A percentile compares a stretch with the other conserved stretches of the same genome.
These are phyloP conservation scores for Saccharomyces kudriavzevii DNA, from an alignment of 805 yeast species.

Conservation along the genomic window DNA sequence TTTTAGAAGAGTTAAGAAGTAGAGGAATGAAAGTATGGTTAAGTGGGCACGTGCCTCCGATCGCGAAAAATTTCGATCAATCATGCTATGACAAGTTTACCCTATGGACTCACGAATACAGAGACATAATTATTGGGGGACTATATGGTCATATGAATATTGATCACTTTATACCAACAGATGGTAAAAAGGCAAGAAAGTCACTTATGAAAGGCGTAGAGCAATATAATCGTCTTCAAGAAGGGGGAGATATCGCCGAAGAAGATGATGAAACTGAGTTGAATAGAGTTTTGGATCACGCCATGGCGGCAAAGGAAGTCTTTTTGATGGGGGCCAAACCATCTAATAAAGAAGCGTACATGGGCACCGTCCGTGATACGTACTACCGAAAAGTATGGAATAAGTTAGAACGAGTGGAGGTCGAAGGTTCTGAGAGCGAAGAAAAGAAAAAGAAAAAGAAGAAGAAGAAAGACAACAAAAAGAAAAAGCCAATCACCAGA, in stretches of 20 bases:
- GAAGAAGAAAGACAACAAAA: constrained; percentile 8
- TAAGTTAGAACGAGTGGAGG: constrained; percentile 11
- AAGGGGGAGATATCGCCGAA: constrained; percentile 20
- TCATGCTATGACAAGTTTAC: constrained; percentile 68
- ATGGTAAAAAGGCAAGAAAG: constrained; percentile 59
- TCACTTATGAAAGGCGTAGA: constrained; percentile 18
- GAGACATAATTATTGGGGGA: constrained; percentile 79
- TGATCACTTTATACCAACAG: constrained; percentile 76
- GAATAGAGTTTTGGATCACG: constrained; percentile 21
- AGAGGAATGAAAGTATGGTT: constrained; percentile 81
- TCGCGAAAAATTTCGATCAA: constrained; percentile 65
- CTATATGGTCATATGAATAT: constrained; percentile 85
- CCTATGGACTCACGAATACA: constrained; percentile 74
- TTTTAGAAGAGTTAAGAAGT: constrained; percentile 61
- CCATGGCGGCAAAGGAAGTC: constrained; percentile 31
- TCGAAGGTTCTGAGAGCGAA: constrained; percentile 12
- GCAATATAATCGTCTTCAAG: constrained; percentile 12
- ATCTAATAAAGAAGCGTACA: constrained; percentile 53
- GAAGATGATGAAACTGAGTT: constrained; percentile 6
- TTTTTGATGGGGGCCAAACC: constrained; percentile 58
- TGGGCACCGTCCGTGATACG: constrained; percentile 47
- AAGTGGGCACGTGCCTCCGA: constrained; percentile 84
- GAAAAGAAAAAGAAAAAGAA: constrained; percentile 16
- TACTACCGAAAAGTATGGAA: constrained; percentile 43
- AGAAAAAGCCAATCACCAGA: constrained; percentile 4